Evolutionary conservation across 495 filamentous ascomycete genomes (phyloP).

Genomic region (Cercophora samala): DNA sequence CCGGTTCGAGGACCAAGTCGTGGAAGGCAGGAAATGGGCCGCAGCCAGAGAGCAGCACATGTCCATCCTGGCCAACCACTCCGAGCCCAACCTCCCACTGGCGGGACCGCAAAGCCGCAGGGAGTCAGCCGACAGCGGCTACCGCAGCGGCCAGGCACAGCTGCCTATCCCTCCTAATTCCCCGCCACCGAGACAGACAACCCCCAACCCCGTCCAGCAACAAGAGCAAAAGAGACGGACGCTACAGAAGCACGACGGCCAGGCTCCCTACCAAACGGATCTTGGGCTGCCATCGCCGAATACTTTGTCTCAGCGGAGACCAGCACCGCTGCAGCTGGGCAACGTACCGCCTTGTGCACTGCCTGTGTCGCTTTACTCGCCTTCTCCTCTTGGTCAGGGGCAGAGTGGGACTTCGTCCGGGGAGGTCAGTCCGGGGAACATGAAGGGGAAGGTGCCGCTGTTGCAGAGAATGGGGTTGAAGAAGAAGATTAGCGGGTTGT

Average conservation of each 20-base stretch:
- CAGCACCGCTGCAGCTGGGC: slow-evolving; percentile 15
- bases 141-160: slow-evolving; percentile 17
- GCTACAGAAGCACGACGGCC: neutral
- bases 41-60: slow-evolving; percentile 17
- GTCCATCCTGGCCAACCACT: slow-evolving; percentile 9
- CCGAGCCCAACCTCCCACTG: slow-evolving; percentile 10
- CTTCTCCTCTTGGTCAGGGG: slow-evolving; percentile 1
- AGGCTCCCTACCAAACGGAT: neutral
- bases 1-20: slow-evolving; percentile 20
- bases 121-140: slow-evolving; percentile 26
- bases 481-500: slow-evolving; percentile 23
- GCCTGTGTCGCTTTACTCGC: slow-evolving; percentile 21
- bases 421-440: neutral
- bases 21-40: slow-evolving; percentile 21
- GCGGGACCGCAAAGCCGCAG: neutral
- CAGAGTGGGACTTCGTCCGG: neutral
- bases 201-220: neutral
- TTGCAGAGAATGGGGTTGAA: slow-evolving; percentile 21
- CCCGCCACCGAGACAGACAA: neutral
- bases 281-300: neutral
- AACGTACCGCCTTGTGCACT: slow-evolving; percentile 19
- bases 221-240: neutral
- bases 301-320: neutral
- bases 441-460: slow-evolving; percentile 8
- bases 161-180: neutral